phyloP scores from a whole-genome alignment of 2,329 filamentous ascomycete genomes.

The Phialocephala sp. region DNA sequence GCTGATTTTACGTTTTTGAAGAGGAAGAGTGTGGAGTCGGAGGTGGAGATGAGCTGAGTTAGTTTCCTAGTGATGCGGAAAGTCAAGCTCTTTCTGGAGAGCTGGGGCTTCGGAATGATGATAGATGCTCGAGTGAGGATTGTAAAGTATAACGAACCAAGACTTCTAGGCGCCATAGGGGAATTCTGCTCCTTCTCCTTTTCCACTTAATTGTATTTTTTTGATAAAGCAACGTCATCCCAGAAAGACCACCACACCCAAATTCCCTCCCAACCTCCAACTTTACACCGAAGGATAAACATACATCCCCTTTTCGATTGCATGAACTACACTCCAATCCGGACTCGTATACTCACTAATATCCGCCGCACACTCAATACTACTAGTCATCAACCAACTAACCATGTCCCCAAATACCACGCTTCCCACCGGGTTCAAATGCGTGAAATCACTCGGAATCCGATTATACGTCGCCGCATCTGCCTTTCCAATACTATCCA shows the following conservation, averaged over 20 bases:
- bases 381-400: slow-evolving; percentile 43
- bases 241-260: too few relatives aligned
- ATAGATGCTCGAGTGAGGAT: too few relatives aligned
- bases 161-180: too few relatives aligned
- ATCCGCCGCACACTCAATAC: not conserved
- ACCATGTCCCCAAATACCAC: slow-evolving; percentile 54
- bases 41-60: not conserved
- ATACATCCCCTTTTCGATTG: slow-evolving; percentile 7
- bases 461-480: slow-evolving; percentile 51
- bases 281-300: slow-evolving; percentile 2
- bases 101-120: too few relatives aligned
- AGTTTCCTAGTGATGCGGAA: not conserved
- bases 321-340: not conserved
- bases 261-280: too few relatives aligned
- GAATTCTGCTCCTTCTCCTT: too few relatives aligned
- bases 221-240: too few relatives aligned
- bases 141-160: too few relatives aligned
- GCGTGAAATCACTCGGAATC: slow-evolving; percentile 52
- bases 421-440: slow-evolving; percentile 52
- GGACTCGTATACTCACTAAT: slow-evolving; percentile 4
- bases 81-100: too few relatives aligned
- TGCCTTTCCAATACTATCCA: slow-evolving; percentile 51
- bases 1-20: slow-evolving; percentile 20
- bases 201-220: too few relatives aligned
- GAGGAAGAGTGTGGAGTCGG: slow-evolving; percentile 2